A percentile compares a stretch with the other conserved stretches of the same genome.
Conservation (phyloP, 306 rosid species). For the Spatholobus suberectus region DNA sequence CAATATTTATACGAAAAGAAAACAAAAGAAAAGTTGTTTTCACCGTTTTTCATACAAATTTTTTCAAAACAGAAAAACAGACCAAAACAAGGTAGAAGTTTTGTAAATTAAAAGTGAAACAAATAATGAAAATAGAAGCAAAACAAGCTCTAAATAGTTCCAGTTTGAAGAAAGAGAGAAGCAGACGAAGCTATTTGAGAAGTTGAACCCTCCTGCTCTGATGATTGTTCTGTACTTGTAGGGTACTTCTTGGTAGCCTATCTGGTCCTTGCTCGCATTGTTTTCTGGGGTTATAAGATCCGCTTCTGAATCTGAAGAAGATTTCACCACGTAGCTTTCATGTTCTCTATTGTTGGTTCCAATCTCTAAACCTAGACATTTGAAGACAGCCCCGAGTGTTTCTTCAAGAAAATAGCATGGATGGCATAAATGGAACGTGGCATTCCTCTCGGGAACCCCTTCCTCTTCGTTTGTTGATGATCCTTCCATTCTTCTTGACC, state of each 20-base stretch:
- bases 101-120: no score
- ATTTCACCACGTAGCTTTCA: background rate
- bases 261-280: background rate
- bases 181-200: background rate
- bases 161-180: background rate
- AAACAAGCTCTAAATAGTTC: no score
- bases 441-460: background rate
- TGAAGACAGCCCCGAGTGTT: conserved; percentile 32
- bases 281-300: background rate
- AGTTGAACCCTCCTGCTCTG: background rate
- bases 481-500: conserved; percentile 29
- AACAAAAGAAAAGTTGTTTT: no score
- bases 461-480: background rate
- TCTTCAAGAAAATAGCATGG: conserved; percentile 38
- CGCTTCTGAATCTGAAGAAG: conserved; percentile 1
- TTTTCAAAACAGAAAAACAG: no score
- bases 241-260: background rate
- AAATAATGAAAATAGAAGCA: no score
- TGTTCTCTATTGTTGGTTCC: background rate
- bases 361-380: conserved; percentile 45
- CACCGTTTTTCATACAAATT: no score
- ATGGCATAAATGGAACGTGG: background rate
- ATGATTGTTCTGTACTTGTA: background rate
- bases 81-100: no score
- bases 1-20: no score